Conservation (phyloP, 2,329 filamentous ascomycete genomes). For the Passalora sequoiae region DNA sequence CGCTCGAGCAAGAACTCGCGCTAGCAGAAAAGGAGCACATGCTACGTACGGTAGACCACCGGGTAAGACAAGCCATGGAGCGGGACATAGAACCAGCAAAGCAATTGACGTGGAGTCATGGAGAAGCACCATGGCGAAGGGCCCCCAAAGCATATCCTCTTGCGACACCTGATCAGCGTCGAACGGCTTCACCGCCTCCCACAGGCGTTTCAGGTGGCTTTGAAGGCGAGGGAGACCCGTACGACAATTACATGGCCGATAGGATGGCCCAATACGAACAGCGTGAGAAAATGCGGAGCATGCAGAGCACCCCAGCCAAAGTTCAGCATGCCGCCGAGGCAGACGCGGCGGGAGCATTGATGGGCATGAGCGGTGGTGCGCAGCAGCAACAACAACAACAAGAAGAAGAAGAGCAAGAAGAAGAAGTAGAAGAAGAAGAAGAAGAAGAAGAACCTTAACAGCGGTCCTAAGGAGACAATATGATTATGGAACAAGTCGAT, state of each 20-base stretch:
- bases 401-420: no score
- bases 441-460: no score
- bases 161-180: slow-evolving; percentile 9
- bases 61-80: slow-evolving; percentile 34
- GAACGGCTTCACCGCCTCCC: slow-evolving; percentile 25
- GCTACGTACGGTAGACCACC: slow-evolving; percentile 32
- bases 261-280: slow-evolving; percentile 29
- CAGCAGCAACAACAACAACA: not conserved
- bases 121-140: slow-evolving; percentile 22
- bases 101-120: slow-evolving; percentile 27
- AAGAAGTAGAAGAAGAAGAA: no score
- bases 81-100: slow-evolving; percentile 35
- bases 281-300: slow-evolving; percentile 22
- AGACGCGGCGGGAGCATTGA: slow-evolving; percentile 27
- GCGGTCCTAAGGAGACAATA: no score
- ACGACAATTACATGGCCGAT: slow-evolving; percentile 31
- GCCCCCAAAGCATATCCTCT: slow-evolving; percentile 3
- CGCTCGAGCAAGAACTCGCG: slow-evolving; percentile 65
- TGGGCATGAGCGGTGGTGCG: slow-evolving; percentile 19
- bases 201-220: slow-evolving; percentile 30
- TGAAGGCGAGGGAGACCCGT: slow-evolving; percentile 32
- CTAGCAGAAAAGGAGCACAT: slow-evolving; percentile 30
- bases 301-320: slow-evolving; percentile 26
- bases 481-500: no score
- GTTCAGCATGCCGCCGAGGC: slow-evolving; percentile 19